Evolutionary conservation across 2,329 filamentous ascomycete genomes (phyloP).

Genomic region (Trichoderma sp.): DNA sequence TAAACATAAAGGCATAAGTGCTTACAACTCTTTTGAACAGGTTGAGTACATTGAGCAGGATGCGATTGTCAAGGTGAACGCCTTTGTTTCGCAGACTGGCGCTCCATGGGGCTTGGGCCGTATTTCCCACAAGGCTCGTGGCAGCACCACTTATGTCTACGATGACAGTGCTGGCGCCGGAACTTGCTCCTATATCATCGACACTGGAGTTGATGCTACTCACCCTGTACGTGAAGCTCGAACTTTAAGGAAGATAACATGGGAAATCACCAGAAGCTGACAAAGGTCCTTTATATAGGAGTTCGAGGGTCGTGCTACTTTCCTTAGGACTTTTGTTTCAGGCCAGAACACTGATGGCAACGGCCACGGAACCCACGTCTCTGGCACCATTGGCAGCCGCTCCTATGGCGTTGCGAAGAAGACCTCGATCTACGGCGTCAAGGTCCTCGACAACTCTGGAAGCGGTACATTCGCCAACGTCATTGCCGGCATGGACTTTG

Average conservation of each 20-base stretch:
- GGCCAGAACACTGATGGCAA: conserved; percentile 31
- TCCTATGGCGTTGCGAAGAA: conserved; percentile 43
- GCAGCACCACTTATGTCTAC: conserved; percentile 36
- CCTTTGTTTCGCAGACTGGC: conserved; percentile 22
- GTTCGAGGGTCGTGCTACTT: conserved; percentile 36
- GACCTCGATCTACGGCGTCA: conserved; percentile 42
- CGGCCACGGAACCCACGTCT: conserved; percentile 43
- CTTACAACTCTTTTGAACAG: conserved; percentile 12
- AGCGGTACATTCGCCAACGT: conserved; percentile 39
- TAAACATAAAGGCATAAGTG: background rate
- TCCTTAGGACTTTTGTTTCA: conserved; percentile 30
- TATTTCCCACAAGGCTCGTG: conserved; percentile 35
- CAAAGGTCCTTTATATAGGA: conserved; percentile 22
- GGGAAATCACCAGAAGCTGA: background rate
- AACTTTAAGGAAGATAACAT: background rate
- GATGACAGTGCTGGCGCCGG: conserved; percentile 40
- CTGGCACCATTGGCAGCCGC: conserved; percentile 35
- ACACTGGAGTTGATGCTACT: conserved; percentile 42
- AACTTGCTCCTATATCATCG: conserved; percentile 46
- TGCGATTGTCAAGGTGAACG: conserved; percentile 27
- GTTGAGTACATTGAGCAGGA: conserved; percentile 41
- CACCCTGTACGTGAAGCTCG: conserved; percentile 34
- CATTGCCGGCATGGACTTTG: conserved; percentile 46
- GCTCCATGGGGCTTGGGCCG: conserved; percentile 33
- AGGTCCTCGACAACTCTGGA: conserved; percentile 42